A percentile compares a stretch with the other conserved stretches of the same genome.
phyloP scores from a whole-genome alignment of 176 grass and related monocot species.

The Oryza punctata region DNA sequence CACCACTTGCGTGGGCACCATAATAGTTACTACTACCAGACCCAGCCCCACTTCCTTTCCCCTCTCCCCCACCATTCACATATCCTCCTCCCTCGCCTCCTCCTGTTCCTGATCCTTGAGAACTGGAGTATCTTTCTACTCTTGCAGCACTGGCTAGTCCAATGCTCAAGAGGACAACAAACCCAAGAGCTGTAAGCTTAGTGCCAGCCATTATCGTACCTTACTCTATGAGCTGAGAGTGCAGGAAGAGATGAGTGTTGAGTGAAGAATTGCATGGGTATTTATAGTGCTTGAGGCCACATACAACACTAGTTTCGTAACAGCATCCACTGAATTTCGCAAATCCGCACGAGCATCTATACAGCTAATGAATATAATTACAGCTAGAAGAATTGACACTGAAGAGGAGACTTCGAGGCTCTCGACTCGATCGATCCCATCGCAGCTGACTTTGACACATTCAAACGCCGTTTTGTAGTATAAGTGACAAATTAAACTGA shows the following conservation, averaged over 20 bases:
- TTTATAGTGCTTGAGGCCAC: conserved; percentile 21
- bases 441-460: background rate
- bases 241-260: background rate
- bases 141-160: conserved; percentile 32
- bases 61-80: background rate
- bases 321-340: no score
- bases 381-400: background rate
- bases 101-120: conserved; percentile 21
- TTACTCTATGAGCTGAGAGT: background rate
- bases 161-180: conserved; percentile 44
- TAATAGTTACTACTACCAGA: background rate
- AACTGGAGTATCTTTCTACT: conserved; percentile 36
- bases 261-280: background rate
- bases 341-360: no score
- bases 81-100: conserved; percentile 5
- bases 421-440: background rate
- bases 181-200: conserved; percentile 33
- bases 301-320: no score
- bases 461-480: background rate
- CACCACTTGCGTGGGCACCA: conserved; percentile 20
- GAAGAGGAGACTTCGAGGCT: background rate
- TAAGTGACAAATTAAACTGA: background rate
- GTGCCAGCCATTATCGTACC: conserved; percentile 27
- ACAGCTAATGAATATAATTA: no score
- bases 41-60: background rate